Evolutionary conservation across 1,284 basidiomycete species (phyloP).

Genomic region (Athelia sp.): DNA sequence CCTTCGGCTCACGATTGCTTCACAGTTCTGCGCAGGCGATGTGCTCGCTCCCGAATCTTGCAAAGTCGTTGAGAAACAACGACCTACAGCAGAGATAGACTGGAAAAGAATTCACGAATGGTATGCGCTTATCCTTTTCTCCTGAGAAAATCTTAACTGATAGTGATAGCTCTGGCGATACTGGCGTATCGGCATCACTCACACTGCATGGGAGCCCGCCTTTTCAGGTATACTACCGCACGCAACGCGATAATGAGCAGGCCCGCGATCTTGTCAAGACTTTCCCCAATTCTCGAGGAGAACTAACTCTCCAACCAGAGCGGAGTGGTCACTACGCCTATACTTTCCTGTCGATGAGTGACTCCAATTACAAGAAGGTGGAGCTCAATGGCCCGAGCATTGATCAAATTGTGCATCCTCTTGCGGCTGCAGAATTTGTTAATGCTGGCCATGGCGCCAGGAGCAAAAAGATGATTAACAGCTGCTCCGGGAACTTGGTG

Average conservation of each 20-base stretch:
- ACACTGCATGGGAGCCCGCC: constrained; percentile 86
- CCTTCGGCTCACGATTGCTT: constrained; percentile 21
- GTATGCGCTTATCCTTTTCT: constrained; percentile 35
- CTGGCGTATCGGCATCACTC: constrained; percentile 80
- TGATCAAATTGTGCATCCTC: constrained; percentile 81
- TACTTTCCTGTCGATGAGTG: constrained; percentile 76
- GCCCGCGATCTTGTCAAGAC: constrained; percentile 53
- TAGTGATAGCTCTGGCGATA: constrained; percentile 80
- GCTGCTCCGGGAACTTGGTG: constrained; percentile 71
- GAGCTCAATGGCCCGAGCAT: constrained; percentile 69
- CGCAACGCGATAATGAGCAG: constrained; percentile 66
- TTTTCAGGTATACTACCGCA: constrained; percentile 78
- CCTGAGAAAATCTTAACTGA: constrained; percentile 5
- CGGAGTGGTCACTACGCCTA: constrained; percentile 89
- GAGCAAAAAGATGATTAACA: constrained; percentile 54
- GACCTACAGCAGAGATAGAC: constrained; percentile 78
- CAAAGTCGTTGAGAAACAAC: constrained; percentile 64
- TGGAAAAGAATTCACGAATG: constrained; percentile 93
- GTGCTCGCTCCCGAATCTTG: constrained; percentile 53
- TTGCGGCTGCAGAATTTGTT: constrained; percentile 72
- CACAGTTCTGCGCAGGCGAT: constrained; percentile 69
- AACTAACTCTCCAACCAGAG: constrained; percentile 84
- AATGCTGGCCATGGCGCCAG: constrained; percentile 22
- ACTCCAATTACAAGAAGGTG: constrained; percentile 79
- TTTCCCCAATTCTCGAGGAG: constrained; percentile 73